Percentiles rank a stretch among this genome's conserved stretches.
phyloP scores from a whole-genome alignment of 2,329 filamentous ascomycete species.

The Aspergillus terreus region DNA sequence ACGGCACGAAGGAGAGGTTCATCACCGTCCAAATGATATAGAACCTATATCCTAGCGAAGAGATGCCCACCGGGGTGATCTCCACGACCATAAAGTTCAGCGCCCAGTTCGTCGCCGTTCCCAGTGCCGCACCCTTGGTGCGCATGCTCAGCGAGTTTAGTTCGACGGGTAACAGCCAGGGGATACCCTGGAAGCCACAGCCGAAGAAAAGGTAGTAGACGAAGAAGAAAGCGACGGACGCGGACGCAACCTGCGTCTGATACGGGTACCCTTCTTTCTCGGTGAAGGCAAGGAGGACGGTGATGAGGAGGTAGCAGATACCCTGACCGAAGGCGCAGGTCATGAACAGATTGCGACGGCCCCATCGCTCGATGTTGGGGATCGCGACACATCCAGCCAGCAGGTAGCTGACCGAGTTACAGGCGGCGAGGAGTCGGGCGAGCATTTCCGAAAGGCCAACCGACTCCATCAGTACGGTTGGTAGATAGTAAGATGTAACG shows the following conservation, averaged over 20 bases:
- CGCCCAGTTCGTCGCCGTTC: slow-evolving; percentile 28
- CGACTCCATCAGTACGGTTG: slow-evolving; percentile 13
- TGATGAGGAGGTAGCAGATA: slow-evolving; percentile 49
- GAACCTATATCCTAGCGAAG: slow-evolving; percentile 29
- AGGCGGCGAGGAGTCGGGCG: slow-evolving; percentile 43
- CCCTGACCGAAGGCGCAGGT: slow-evolving; percentile 46
- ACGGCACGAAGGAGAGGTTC: slow-evolving; percentile 24
- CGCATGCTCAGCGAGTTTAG: slow-evolving; percentile 34
- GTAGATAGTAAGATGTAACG: no score
- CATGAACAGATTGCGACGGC: slow-evolving; percentile 50
- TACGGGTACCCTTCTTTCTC: slow-evolving; percentile 34
- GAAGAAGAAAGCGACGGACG: slow-evolving; percentile 47
- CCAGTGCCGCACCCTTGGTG: slow-evolving; percentile 29
- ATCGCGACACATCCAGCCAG: slow-evolving; percentile 41
- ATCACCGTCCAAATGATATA: slow-evolving; percentile 29
- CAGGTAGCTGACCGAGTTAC: slow-evolving; percentile 46
- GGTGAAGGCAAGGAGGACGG: slow-evolving; percentile 35
- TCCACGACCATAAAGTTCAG: slow-evolving; percentile 32
- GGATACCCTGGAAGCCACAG: slow-evolving; percentile 37
- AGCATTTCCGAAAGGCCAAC: slow-evolving; percentile 35
- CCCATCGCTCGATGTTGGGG: slow-evolving; percentile 48
- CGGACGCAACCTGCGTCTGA: slow-evolving; percentile 30
- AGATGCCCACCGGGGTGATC: slow-evolving; percentile 28
- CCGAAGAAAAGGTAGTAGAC: slow-evolving; percentile 39
- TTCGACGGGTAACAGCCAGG: slow-evolving; percentile 36